Base-by-base conservation (phyloP, 306 rosid genomes). In the Arachis stenosperma region DNA sequence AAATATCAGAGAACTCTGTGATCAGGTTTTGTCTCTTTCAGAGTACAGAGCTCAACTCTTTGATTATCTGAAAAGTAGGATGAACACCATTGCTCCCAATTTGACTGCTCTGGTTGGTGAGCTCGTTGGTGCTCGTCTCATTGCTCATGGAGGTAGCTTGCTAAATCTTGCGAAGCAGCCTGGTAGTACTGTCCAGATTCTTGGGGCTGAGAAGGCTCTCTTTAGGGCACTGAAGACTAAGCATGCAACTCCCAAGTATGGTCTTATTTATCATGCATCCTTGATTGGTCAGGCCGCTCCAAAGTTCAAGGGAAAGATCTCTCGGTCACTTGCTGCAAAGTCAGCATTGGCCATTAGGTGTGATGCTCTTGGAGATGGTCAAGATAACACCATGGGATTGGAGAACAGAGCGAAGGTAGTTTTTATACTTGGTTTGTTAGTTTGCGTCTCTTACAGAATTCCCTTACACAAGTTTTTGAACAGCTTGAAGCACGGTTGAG, bases 111-210 rank as follows among this genome's bases (percentile, higher is more conserved):
- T 94, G 69, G 96, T 94, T 14, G 96, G 99, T 44, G 99, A 94
- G 83, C 96, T 94, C 9, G 97, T 94, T 40, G 97, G 97, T 78
- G 99, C 99, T 71, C 95, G 99, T 62, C 97, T 94, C 77, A 94
- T 94, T 61, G 92, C 99, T 37, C 97, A 89, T 65, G 99, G 97
- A 1, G 97, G 97, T 63, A 89, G 99, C 80, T 83, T 94, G 79
- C 2, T 91, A 57, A 94, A 91, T 81, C 97, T 94, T 75, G 92
- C 99, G 5, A 94, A 94, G 88, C 96, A 94, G 88, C 99, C 99
- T 42, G 96, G 96, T 40, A 94, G 97, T 70, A 94, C 97, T 0
- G 90, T 91, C 22, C 97, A 94, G 84, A 94, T 94, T 82, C 96
- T 94, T 54, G 96, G 97, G 74, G 96, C 97, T 58, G 99, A 91